Percentiles rank a stretch among this genome's conserved stretches.
Evolutionary conservation across 1,284 basidiomycete species (phyloP).

Genomic region (Porogramme epimiltina): DNA sequence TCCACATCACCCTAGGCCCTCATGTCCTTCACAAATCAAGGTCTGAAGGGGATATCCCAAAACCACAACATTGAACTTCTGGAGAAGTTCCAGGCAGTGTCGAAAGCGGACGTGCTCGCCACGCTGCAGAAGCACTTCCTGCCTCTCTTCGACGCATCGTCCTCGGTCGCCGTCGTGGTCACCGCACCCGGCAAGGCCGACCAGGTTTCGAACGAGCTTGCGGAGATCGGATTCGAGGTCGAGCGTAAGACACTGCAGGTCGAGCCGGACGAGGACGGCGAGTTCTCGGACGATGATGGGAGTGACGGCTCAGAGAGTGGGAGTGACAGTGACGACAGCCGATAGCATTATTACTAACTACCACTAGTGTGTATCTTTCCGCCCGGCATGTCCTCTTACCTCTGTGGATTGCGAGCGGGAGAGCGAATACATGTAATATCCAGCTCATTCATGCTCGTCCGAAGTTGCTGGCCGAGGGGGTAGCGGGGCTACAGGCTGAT

Average conservation of each 20-base stretch:
- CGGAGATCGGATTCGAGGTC: constrained; percentile 75
- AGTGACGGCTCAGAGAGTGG: constrained; percentile 34
- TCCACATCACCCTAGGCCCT: constrained; percentile 54
- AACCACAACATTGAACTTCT: constrained; percentile 76
- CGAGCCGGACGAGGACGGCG: constrained; percentile 45
- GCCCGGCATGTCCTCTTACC: neutral
- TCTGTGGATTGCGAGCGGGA: neutral
- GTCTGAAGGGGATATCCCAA: constrained; percentile 78
- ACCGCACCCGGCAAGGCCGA: constrained; percentile 82
- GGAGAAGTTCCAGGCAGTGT: constrained; percentile 78
- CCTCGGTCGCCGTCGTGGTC: constrained; percentile 82
- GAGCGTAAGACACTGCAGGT: constrained; percentile 72
- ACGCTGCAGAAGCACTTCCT: constrained; percentile 80
- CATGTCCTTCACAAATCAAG: constrained; percentile 85
- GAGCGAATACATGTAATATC: constrained; percentile 12
- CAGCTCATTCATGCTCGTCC: constrained; percentile 9
- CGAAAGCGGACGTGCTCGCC: constrained; percentile 73
- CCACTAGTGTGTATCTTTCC: constrained; percentile 21
- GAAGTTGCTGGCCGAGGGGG: neutral
- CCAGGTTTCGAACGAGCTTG: constrained; percentile 69
- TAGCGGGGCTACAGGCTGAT: constrained; percentile 17
- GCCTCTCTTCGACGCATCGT: constrained; percentile 81
- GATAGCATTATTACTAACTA: constrained; percentile 23
- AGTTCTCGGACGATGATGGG: constrained; percentile 22
- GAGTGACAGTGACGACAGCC: constrained; percentile 31